These are phyloP conservation scores for Epichloe gansuensis DNA, from an alignment of 2,329 filamentous ascomycete species.

Conservation along the genomic window DNA sequence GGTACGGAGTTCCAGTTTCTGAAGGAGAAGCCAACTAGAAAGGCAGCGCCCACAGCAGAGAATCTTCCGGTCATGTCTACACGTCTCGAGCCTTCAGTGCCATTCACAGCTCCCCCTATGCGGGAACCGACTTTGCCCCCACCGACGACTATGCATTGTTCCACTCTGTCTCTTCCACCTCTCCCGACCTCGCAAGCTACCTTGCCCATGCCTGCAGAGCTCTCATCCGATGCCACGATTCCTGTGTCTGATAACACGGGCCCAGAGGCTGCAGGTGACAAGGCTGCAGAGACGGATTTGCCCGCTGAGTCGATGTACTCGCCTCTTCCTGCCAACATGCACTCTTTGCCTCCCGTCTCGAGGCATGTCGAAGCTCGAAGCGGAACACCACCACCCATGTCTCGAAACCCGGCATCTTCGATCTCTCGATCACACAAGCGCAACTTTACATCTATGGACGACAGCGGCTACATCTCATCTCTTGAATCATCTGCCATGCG, in stretches of 20 bases:
- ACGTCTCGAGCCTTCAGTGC: constrained; percentile 38
- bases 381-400: constrained; percentile 63
- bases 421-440: constrained; percentile 56
- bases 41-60: constrained; percentile 41
- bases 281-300: constrained; percentile 25
- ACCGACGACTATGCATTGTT: constrained; percentile 25
- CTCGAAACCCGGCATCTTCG: constrained; percentile 49
- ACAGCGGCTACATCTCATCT: constrained; percentile 95
- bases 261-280: constrained; percentile 37
- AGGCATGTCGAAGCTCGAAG: constrained; percentile 44
- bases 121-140: constrained; percentile 37
- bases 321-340: constrained; percentile 57
- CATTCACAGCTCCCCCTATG: constrained; percentile 21
- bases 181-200: constrained; percentile 25
- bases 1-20: constrained; percentile 83
- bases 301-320: constrained; percentile 45
- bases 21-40: constrained; percentile 66
- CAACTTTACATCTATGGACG: constrained; percentile 67
- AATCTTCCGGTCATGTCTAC: constrained; percentile 46
- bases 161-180: constrained; percentile 28
- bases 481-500: constrained; percentile 81
- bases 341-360: constrained; percentile 80
- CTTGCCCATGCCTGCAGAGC: constrained; percentile 36
- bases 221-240: constrained; percentile 68
- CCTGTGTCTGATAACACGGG: constrained; percentile 54